Percentiles rank a stretch among this genome's conserved stretches.
Evolutionary conservation across 768 basidiomycete species (phyloP).

Genomic region (Termitomyces sp.): DNA sequence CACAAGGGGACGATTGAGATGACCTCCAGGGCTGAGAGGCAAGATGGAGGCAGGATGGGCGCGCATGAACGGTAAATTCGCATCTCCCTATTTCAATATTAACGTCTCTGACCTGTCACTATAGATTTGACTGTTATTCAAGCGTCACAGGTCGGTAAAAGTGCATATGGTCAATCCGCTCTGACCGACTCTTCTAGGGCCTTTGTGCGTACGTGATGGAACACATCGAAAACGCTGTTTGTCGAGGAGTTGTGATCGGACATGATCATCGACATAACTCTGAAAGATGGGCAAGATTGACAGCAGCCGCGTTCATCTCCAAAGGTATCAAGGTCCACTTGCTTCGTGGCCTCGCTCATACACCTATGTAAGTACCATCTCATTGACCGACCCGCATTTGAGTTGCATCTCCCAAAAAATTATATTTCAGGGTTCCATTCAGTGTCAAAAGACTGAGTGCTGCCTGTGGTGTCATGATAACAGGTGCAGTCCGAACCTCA

Average conservation of each 20-base stretch:
- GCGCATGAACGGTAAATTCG: slow-evolving; percentile 69
- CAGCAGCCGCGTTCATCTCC: slow-evolving; percentile 63
- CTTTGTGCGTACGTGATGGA: slow-evolving; percentile 66
- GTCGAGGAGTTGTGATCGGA: slow-evolving; percentile 74
- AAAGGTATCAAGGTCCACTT: slow-evolving; percentile 67
- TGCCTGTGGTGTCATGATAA: slow-evolving; percentile 87
- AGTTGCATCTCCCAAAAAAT: background rate
- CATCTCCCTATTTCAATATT: background rate
- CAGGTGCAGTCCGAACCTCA: slow-evolving; percentile 39
- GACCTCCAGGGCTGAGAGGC: slow-evolving; percentile 57
- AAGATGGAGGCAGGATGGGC: slow-evolving; percentile 87
- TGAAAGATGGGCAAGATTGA: slow-evolving; percentile 68
- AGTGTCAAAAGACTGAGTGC: slow-evolving; percentile 60
- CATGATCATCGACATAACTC: slow-evolving; percentile 86
- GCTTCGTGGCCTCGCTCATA: slow-evolving; percentile 67
- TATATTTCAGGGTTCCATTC: slow-evolving; percentile 65
- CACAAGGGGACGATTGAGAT: slow-evolving; percentile 24
- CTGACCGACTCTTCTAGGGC: slow-evolving; percentile 40
- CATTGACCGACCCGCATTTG: background rate
- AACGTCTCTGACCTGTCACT: background rate
- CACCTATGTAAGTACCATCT: slow-evolving; percentile 54
- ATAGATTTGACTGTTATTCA: slow-evolving; percentile 75
- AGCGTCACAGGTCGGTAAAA: slow-evolving; percentile 59
- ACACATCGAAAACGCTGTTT: slow-evolving; percentile 44
- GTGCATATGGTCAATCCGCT: background rate